Evolutionary conservation across 2,329 filamentous ascomycete species (phyloP).

Genomic region (Diaporthe sp.): DNA sequence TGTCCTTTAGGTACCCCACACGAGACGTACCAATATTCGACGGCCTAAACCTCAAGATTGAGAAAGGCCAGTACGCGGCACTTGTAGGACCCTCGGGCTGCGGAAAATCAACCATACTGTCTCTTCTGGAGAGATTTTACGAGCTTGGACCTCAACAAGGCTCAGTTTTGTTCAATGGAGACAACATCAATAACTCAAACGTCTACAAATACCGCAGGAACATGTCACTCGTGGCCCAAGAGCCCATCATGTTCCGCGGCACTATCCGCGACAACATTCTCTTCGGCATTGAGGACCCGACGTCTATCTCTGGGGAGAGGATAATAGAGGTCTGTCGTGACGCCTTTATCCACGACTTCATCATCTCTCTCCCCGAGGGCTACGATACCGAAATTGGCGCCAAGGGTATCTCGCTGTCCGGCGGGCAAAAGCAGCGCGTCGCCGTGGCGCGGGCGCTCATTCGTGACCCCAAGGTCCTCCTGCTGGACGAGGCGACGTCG

Average conservation of each 20-base stretch:
- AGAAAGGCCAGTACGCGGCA: slow-evolving; percentile 85
- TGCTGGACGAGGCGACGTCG: slow-evolving; percentile 84
- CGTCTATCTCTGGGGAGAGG: slow-evolving; percentile 74
- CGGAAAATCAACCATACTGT: slow-evolving; percentile 94
- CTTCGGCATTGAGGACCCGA: slow-evolving; percentile 75
- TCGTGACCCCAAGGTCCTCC: slow-evolving; percentile 85
- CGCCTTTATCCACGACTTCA: slow-evolving; percentile 93
- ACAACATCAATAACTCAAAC: slow-evolving; percentile 71
- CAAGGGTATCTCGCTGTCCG: slow-evolving; percentile 90
- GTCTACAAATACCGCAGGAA: slow-evolving; percentile 86
- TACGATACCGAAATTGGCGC: slow-evolving; percentile 88
- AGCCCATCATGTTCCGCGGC: slow-evolving; percentile 94
- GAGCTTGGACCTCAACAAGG: slow-evolving; percentile 71
- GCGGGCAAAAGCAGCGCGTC: slow-evolving; percentile 94
- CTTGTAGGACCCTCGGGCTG: slow-evolving; percentile 95
- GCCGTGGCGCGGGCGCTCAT: slow-evolving; percentile 92
- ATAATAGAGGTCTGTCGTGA: slow-evolving; percentile 86
- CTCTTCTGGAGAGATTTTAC: slow-evolving; percentile 93
- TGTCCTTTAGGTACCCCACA: slow-evolving; percentile 95
- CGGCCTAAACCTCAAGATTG: slow-evolving; percentile 79
- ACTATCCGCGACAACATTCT: slow-evolving; percentile 92
- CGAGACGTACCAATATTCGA: slow-evolving; percentile 92
- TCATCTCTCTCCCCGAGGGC: slow-evolving; percentile 88
- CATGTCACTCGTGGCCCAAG: slow-evolving; percentile 91
- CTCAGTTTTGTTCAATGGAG: slow-evolving; percentile 64